These are phyloP conservation scores for Leonotis leonurus DNA, from an alignment of 257 asterid genomes.

Conservation along the genomic window DNA sequence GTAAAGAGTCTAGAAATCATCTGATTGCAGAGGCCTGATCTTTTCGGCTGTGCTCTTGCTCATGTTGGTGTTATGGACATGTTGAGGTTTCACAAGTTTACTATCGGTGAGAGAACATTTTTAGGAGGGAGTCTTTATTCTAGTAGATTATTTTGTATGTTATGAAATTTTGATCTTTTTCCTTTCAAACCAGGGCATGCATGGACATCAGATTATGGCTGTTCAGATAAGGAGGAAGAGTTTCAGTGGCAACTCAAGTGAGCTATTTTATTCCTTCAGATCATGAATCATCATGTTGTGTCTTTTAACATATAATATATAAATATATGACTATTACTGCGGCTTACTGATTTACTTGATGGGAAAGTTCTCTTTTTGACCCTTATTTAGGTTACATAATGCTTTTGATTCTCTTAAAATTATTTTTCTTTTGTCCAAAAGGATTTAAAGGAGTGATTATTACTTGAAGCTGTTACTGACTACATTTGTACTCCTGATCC, in stretches of 20 bases:
- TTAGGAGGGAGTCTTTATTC: neutral
- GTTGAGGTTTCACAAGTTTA: conserved; percentile 94
- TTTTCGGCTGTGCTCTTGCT: conserved; percentile 92
- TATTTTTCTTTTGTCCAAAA: no score
- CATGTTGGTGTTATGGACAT: conserved; percentile 99
- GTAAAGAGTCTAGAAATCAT: neutral
- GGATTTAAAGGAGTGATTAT: no score
- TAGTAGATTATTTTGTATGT: neutral
- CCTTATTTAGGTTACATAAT: no score
- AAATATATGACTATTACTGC: no score
- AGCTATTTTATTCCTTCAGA: conserved; percentile 9
- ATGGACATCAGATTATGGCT: conserved; percentile 95
- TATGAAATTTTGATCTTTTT: neutral
- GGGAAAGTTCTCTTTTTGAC: no score
- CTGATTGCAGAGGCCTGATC: conserved; percentile 81
- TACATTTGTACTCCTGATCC: no score
- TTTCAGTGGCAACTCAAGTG: conserved; percentile 80
- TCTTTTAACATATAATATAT: no score
- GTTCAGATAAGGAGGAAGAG: conserved; percentile 91
- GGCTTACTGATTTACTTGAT: no score
- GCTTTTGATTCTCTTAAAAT: no score
- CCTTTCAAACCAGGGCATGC: conserved; percentile 63
- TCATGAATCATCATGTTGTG: no score
- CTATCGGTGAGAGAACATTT: conserved; percentile 56
- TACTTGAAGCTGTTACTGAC: no score